Evolutionary conservation across 768 basidiomycete genomes (phyloP).

Genomic region (Dioszegia hungarica): DNA sequence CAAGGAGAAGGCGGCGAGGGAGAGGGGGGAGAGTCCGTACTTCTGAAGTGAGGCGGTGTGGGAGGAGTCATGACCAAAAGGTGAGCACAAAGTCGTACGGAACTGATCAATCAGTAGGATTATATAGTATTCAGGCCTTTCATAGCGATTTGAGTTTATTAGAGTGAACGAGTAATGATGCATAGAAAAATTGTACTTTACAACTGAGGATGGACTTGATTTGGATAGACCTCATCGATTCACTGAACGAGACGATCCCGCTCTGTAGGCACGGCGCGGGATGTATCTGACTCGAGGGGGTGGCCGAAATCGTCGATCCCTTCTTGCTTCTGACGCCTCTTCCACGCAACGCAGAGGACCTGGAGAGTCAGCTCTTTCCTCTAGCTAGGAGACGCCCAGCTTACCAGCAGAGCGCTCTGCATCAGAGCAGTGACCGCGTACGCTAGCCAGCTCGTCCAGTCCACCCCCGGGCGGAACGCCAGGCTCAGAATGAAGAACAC

Average conservation of each 20-base stretch:
- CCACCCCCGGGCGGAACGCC: constrained; percentile 44
- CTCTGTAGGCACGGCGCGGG: not conserved
- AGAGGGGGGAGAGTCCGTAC: constrained; percentile 25
- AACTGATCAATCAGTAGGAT: no score
- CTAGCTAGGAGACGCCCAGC: not conserved
- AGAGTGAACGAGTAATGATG: no score
- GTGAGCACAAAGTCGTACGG: no score
- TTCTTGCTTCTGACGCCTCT: constrained; percentile 65
- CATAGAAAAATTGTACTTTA: not conserved
- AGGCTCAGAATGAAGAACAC: constrained; percentile 70
- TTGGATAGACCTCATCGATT: not conserved
- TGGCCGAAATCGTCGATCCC: constrained; percentile 83
- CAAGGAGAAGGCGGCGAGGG: constrained; percentile 12
- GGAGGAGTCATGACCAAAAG: no score
- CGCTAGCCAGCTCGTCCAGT: constrained; percentile 50
- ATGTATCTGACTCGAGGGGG: not conserved
- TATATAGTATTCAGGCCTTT: no score
- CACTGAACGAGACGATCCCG: not conserved
- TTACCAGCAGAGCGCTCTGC: constrained; percentile 67
- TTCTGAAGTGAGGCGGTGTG: constrained; percentile 11
- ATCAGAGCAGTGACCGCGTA: constrained; percentile 63
- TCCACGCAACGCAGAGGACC: constrained; percentile 81
- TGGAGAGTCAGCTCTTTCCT: no score
- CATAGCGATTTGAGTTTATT: no score
- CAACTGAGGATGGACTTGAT: not conserved